Base-by-base conservation (phyloP, 2,329 filamentous ascomycete genomes). In the Pseudocercospora cruenta region DNA sequence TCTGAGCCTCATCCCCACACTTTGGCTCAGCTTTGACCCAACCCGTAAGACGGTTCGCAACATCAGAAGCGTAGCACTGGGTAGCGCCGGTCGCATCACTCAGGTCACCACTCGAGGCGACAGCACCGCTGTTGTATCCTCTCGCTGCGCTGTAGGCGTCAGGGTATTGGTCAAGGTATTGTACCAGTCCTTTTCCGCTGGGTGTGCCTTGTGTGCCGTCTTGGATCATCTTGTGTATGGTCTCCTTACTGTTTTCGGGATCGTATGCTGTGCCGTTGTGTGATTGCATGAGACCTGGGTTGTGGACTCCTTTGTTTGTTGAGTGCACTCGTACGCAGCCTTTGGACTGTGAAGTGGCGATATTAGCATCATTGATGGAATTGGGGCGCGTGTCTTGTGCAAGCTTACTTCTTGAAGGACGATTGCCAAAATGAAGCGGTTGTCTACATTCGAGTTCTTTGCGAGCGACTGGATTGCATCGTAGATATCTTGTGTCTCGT, bases 51-150 rank as follows among this genome's bases (percentile, higher is more conserved):
- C 82, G 78, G 71, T 84, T 84, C 58, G 84, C 84, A 69, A 86
- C 76, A 68, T 86, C 84, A 16, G 76, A 80, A 22, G 80, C 78
- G 71, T 86, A 86, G 77, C 84, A 86, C 65, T 81, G 80, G 10
- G 82, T 83, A 5, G 78, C 80, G 71, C 83, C 78, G 39, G 80
- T 81, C 4, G 83, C 77, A 55, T 78, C 76, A 39, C 78, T 76
- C 21, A 84, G 69, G 67, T 84, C 78, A 31, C 74, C 76, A 60
- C 73, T 76, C 9, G 66, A 66, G 6, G 71, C 70, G 1, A 71
- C 66, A n/a, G 69, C 71, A 16, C 83, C 83, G 33, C 57, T 64
- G 24, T 69, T 69, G 24, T 69, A 69, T 5, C 22, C 65, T 55
- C 65, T 59, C 16, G 67, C 65, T 19, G 67, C 67, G 22, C 78